Evolutionary conservation across 257 asterid species (phyloP), one percentile per base, ranked within the genome.

Genomic region (Nicotiana sylvestris): DNA sequence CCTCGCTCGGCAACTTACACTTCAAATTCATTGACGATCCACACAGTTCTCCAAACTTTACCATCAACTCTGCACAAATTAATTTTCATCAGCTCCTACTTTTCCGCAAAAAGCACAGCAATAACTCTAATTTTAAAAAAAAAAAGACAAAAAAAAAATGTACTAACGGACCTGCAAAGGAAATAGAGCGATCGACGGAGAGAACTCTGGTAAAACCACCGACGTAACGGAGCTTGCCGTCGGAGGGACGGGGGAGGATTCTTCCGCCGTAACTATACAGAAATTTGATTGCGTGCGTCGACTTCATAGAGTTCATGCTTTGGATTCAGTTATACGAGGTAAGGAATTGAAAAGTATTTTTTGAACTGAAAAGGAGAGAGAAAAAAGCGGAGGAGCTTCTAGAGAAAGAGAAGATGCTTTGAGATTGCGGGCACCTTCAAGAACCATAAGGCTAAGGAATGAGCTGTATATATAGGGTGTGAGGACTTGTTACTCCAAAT

Each of bases 171-270:
- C 91, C 91, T 35, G 91, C 74, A 16, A 72, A 79, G 5, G 86
- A 77, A 43, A 88, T 65, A 29, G 80, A 76, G 61, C 87, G 87
- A 4, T 90, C 90, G 64, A 95, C 97, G 57, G 97, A 67, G 84
- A 95, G 95, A 72, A 95, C 92, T 55, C 99, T 95, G 8, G 95
- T 93, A 88, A 65, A 78, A 1, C 99, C 99, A 83, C 99, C 97
- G 85, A 83, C 66, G 87, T 95, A 93, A 0, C 98, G 97, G 83
- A 95, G 99, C 37, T 76, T 70, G 84, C 95, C 97, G 85, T 93
- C 99, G 61, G 88, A 35, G 29, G 81, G 88, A 32, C 98, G 98
- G 56, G 94, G 94, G 7, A 87, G 9, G 81, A 95, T 93, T 56
- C 80, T 91, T 29, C 99, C 99, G 68, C 91, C 89, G 87, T 93